phyloP scores from a whole-genome alignment of 2,329 filamentous ascomycete genomes.

The Thyridium curvatum region DNA sequence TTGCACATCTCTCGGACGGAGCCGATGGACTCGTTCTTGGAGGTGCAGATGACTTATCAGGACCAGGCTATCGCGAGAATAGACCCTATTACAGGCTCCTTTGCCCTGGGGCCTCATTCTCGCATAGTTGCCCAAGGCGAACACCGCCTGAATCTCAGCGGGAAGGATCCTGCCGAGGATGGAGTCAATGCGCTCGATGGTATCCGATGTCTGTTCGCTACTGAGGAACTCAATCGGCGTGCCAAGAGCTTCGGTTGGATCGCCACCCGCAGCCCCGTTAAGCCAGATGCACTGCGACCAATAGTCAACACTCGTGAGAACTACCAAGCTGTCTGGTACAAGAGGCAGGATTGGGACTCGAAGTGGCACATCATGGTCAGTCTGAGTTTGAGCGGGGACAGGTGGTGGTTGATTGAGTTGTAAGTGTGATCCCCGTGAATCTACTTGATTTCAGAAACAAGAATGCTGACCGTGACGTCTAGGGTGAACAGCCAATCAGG shows the following conservation, averaged over 20 bases:
- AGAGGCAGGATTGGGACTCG: slow-evolving; percentile 62
- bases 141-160: slow-evolving; percentile 52
- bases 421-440: slow-evolving; percentile 30
- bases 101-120: slow-evolving; percentile 62
- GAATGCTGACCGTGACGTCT: neutral
- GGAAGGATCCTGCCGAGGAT: slow-evolving; percentile 49
- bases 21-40: slow-evolving; percentile 61
- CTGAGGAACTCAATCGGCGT: slow-evolving; percentile 54
- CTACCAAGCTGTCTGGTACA: slow-evolving; percentile 62
- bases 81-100: slow-evolving; percentile 72
- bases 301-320: slow-evolving; percentile 58
- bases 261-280: slow-evolving; percentile 39
- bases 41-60: slow-evolving; percentile 62
- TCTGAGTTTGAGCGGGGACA: slow-evolving; percentile 65
- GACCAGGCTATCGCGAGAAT: slow-evolving; percentile 58
- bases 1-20: slow-evolving; percentile 53
- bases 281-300: slow-evolving; percentile 49
- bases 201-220: slow-evolving; percentile 54
- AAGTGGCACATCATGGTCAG: slow-evolving; percentile 69
- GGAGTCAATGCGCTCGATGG: slow-evolving; percentile 52
- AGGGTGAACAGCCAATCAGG: slow-evolving; percentile 5
- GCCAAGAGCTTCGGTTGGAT: slow-evolving; percentile 62
- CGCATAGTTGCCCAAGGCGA: slow-evolving; percentile 53
- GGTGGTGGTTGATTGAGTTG: slow-evolving; percentile 71
- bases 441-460: slow-evolving; percentile 6